Evolutionary conservation across 305 asterid species (phyloP), one percentile per base, ranked within the genome.

Genomic region (Vinca major): DNA sequence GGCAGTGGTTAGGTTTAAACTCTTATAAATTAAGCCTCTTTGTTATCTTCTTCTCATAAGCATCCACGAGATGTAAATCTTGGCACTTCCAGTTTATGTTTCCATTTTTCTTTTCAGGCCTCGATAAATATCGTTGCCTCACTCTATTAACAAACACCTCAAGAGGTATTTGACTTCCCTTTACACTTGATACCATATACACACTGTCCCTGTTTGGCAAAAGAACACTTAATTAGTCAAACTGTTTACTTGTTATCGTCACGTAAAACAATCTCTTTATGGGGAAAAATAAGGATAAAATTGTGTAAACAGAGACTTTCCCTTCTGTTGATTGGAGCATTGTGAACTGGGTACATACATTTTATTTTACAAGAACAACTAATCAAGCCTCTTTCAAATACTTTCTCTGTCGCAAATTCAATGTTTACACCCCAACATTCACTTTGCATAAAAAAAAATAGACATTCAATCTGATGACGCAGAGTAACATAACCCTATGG

Each of bases 191-290:
- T 77, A 74, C 84, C 11, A 83, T 70, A 73, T 80, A 88, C 14
- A 87, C 53, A 2, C 80, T 74, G 2, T 73, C 70, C 4, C 86
- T 84, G 68, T 90, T 85, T 0, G 96, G 96, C 65, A 90, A 55
- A 50, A 90, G 85, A 65, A 84, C 74, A 33, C 77, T 9, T 56
- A 54, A 26, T 21, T 20, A 54, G 37, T 14, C 20, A 19, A 14
- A 20, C 1, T 26, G 33, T 26, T 26, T 26, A 26, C 33, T 26
- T 26, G 33, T 26, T 26, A 26, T 26, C 33, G 1, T 26, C 33
- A 26, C 33, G 20, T 0, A 26, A 26, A 26, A 26, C 33, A 26
- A 26, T 26, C 33, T 26, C 33, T 26, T 26, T 26, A 26, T 26
- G 33, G 1, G 1, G 1, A 26, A 26, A 26, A 26, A 26, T 26